These are phyloP conservation scores for Diaporthe aspalathi DNA, from an alignment of 2,329 filamentous ascomycete genomes.

Conservation along the genomic window DNA sequence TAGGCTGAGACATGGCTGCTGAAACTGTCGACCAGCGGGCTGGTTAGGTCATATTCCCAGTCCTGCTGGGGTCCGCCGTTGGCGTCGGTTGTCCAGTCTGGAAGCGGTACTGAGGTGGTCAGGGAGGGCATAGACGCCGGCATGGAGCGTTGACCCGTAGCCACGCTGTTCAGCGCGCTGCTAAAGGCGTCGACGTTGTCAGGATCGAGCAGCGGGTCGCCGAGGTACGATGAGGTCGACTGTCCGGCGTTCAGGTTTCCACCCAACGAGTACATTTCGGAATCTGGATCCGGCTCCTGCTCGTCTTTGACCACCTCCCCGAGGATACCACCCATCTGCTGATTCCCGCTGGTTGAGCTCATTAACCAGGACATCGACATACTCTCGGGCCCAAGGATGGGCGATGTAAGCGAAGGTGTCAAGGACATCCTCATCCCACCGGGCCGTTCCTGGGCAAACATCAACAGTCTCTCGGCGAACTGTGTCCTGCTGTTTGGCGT, in stretches of 20 bases:
- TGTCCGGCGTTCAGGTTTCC: not conserved
- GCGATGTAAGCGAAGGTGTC: conserved; percentile 46
- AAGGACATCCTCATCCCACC: conserved; percentile 51
- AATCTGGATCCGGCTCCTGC: conserved; percentile 24
- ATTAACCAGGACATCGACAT: conserved; percentile 20
- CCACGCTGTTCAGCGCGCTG: conserved; percentile 13
- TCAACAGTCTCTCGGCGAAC: conserved; percentile 56
- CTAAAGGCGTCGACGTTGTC: conserved; percentile 19
- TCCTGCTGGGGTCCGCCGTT: conserved; percentile 29
- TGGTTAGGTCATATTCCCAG: conserved; percentile 39
- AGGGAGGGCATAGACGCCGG: conserved; percentile 32
- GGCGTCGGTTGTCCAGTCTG: conserved; percentile 32
- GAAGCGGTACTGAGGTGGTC: conserved; percentile 13
- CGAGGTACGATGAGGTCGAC: conserved; percentile 25
- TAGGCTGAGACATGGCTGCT: conserved; percentile 34
- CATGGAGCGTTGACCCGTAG: conserved; percentile 16
- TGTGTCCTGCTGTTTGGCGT: conserved; percentile 57
- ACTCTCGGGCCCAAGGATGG: conserved; percentile 37
- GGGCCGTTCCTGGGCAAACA: conserved; percentile 55
- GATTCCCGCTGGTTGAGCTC: not conserved
- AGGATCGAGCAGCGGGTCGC: conserved; percentile 34
- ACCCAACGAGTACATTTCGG: conserved; percentile 27
- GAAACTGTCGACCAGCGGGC: conserved; percentile 35
- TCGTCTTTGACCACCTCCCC: conserved; percentile 39
- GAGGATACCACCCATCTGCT: conserved; percentile 29